Evolutionary conservation across 768 basidiomycete genomes (phyloP), one percentile per base, ranked within the genome.

Genomic region (Rubroboletus satanas): DNA sequence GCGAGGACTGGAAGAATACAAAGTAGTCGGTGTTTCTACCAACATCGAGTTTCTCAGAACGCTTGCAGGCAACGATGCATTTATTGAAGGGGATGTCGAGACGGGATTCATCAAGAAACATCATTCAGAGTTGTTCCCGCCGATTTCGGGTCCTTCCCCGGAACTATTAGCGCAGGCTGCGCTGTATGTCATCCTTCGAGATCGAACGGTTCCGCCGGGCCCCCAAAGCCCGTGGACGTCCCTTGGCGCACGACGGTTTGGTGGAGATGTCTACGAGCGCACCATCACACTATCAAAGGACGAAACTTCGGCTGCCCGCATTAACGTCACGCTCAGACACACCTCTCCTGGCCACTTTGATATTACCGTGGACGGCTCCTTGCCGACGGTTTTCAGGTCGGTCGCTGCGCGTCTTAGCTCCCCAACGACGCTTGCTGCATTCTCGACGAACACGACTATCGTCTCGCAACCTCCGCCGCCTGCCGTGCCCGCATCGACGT

Each of bases 71-170:
- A 87, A 96, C 65, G 61, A 78, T 38, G 80, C 87, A 2, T 98
- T 98, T 66, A 78, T 90, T 15, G 73, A 79, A 31, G 90, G 78
- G 23, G 85, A 94, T 55, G 82, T 98, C 11, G 94, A 97, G 66
- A 96, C 94, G 3, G 92, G 92, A 4, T 98, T 98, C 67, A 95
- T 98, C 62, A 79, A 82, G 93, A 93, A 91, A 83, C 87, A 96
- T 66, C 80, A 82, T 63, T 76, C 84, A 38, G 82, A 88, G 53
- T 75, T 97, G n/a, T 93, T 97, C 74, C 88, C 89, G 3, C 75
- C 81, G 0, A 60, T 84, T 3, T 59, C 75, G 7, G 72, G 80
- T 15, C 85, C 90, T 2, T 77, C 80, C 1, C 73, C 86, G 0
- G 81, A 84, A 44, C 62, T 89, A 11, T 73, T 94, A 6, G 90